phyloP scores from a whole-genome alignment of 495 filamentous ascomycete species.

The Xylaria flabelliformis region DNA sequence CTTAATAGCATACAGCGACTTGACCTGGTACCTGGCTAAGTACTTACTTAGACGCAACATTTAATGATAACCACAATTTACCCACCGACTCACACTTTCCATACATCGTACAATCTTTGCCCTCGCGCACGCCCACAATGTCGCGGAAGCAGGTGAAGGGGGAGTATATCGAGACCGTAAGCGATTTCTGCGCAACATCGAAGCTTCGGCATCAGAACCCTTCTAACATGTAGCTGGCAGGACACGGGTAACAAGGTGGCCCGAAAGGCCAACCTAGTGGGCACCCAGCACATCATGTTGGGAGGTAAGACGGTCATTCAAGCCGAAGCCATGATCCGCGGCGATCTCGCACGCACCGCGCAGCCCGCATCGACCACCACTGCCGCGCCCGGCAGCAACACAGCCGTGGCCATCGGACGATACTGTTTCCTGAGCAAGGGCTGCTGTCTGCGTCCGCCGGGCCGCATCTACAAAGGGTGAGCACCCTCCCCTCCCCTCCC shows the following conservation, averaged over 20 bases:
- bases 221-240: constrained; percentile 49
- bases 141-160: constrained; percentile 78
- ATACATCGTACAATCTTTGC: not conserved
- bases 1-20: not conserved
- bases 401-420: constrained; percentile 83
- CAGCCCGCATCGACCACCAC: constrained; percentile 44
- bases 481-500: constrained; percentile 20
- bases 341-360: constrained; percentile 75
- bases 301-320: constrained; percentile 95
- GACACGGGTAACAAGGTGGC: constrained; percentile 99
- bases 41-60: too few relatives aligned
- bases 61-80: constrained; percentile 2
- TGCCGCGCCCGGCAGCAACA: constrained; percentile 54
- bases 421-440: constrained; percentile 84
- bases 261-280: constrained; percentile 84
- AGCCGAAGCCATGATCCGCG: constrained; percentile 88
- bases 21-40: too few relatives aligned
- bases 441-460: constrained; percentile 77
- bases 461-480: constrained; percentile 70
- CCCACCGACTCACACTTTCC: not conserved
- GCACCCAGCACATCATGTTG: constrained; percentile 96
- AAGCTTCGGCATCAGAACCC: not conserved
- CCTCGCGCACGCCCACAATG: constrained; percentile 53
- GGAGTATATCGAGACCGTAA: constrained; percentile 97
- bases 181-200: constrained; percentile 14